Percentiles rank a stretch among this genome's conserved stretches.
Evolutionary conservation across 2,329 filamentous ascomycete genomes (phyloP).

Genomic region (Stachybotrys chlorohalonatus): DNA sequence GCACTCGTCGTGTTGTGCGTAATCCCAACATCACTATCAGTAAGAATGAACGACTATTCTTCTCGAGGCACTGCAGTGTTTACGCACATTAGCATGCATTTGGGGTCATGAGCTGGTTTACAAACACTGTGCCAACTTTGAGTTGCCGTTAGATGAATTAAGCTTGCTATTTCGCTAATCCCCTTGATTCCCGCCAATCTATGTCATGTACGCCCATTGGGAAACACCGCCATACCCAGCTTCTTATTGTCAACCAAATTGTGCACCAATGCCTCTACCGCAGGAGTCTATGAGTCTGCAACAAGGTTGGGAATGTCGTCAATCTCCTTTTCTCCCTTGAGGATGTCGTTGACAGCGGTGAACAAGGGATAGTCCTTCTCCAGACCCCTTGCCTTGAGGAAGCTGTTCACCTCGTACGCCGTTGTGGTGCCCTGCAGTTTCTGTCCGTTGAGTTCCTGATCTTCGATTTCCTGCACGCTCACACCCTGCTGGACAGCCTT

Average conservation of each 20-base stretch:
- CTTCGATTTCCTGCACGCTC: slow-evolving; percentile 79
- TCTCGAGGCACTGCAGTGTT: too few relatives aligned
- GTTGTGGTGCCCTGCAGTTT: slow-evolving; percentile 93
- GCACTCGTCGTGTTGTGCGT: too few relatives aligned
- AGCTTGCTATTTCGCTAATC: not conserved
- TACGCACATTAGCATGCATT: too few relatives aligned
- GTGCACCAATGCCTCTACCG: not conserved
- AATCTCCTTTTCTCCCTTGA: slow-evolving; percentile 66
- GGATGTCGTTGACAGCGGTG: slow-evolving; percentile 74
- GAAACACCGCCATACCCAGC: not conserved
- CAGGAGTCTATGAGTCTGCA: slow-evolving; percentile 18
- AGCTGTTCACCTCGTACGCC: slow-evolving; percentile 82
- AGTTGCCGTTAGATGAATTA: too few relatives aligned
- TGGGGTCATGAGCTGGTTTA: too few relatives aligned
- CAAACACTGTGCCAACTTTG: too few relatives aligned
- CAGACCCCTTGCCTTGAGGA: slow-evolving; percentile 67
- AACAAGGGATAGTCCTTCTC: slow-evolving; percentile 87
- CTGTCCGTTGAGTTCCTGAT: slow-evolving; percentile 86
- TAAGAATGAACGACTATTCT: too few relatives aligned
- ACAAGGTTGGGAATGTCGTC: slow-evolving; percentile 73
- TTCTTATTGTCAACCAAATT: not conserved
- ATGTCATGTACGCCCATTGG: not conserved
- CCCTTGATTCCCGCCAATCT: not conserved
- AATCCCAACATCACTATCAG: too few relatives aligned
- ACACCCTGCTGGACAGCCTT: slow-evolving; percentile 73